Evolutionary conservation across 2,329 filamentous ascomycete genomes (phyloP), one percentile per base, ranked within the genome.

Genomic region (Aspergillus udagawae): DNA sequence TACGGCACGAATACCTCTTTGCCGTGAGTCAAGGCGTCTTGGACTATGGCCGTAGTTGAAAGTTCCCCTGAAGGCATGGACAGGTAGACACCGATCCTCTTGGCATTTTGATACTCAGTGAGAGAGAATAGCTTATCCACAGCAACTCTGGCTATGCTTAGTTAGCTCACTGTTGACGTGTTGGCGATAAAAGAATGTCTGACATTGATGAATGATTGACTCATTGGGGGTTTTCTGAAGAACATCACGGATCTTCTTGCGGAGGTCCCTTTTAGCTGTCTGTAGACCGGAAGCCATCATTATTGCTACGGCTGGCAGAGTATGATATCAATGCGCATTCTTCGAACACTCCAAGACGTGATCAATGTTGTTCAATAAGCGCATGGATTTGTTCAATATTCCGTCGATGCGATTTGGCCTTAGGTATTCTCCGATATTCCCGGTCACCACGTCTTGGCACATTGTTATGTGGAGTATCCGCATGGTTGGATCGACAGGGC

Each of bases 1-100:
- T 94, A 97, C 0, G 94, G 94, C 50, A 99, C 87, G 73, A 91
- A 97, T 57, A 99, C 92, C 60, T 87, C 81, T 76, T 97, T 99
- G 42, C 90, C 91, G 3, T 80, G 74, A 6, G 77, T 75, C 27
- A 99, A 80, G 12, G 93, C 92, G 78, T 97, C 85, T 28, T 85
- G 84, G 8, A 97, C 91, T 54, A 97, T 91, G 51, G 81, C 79
- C 52, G 87, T 86, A 1, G 94, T 99, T 65, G 92, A 90, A 27
- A 96, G 83, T 77, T 99, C 94, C 25, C 87, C 89, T 9, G 80
- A 78, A 0, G 92, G 92, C 94, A 99, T 99, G 10, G 93, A 94
- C 17, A 99, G 81, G 72, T 96, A 99, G 56, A 99, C 82, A 65
- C 90, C 92, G 67, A 99, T 84, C 53, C 85, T 83, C 59, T 80